Evolutionary conservation across 352 stramenopile species (phyloP), one percentile per base, ranked within the genome.

Genomic region (Phytophthora rubi): DNA sequence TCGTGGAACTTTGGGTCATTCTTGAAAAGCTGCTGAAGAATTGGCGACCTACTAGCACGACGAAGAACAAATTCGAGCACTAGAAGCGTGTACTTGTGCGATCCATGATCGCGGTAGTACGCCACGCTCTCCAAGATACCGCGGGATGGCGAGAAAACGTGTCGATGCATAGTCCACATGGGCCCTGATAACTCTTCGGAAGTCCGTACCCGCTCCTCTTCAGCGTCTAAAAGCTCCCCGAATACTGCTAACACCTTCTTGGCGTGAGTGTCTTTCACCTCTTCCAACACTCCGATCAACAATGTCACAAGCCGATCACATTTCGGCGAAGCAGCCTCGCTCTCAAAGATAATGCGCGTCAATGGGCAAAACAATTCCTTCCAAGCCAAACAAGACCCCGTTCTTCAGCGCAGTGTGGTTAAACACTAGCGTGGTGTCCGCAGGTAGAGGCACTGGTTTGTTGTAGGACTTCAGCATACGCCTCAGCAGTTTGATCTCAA

Each of bases 71-170:
- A 89, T 28, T 80, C 71, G 0, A 94, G 68, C 7, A 94, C 60
- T 32, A 86, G 60, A 53, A 88, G 82, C 5, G 81, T 80, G 59
- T 88, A 88, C 37, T 82, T 62, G 42, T 79, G 78, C 3, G 80
- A 66, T 3, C 62, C 77, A 2, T 89, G 81, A 57, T 88, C 80
- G 51, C 82, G 77, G 49, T 91, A 92, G 66, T 91, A 94, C 2
- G 65, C 65, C 6, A 84, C 84, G 4, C 76, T 86, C 59, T 94
- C 84, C 0, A 94, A 68, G 16, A 91, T 26, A 0, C 84, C 84
- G 15, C 76, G 74, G 1, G 76, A 75, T 2, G 84, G 76, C 0
- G 83, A 94, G 33, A 91, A 83, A 7, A 94, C 44, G 21, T 86
- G 79, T n/a, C 67, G 63, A 53, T 89, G 78, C 30, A 83, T 42